These are phyloP conservation scores for Stagonosporopsis rhizophila DNA, from an alignment of 2,329 filamentous ascomycete species.

Conservation along the genomic window DNA sequence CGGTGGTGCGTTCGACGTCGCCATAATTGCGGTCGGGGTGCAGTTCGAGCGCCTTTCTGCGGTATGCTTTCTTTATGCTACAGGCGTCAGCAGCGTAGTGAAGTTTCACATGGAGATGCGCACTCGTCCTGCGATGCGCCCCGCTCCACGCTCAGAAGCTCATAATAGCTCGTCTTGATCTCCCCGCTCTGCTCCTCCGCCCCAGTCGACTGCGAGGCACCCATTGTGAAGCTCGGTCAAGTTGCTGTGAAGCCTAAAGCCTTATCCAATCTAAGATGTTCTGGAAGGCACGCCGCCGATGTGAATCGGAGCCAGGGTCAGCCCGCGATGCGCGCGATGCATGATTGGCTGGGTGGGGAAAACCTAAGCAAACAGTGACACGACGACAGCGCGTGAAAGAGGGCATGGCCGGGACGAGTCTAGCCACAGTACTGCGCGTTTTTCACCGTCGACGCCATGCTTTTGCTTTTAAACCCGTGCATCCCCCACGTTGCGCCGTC, in stretches of 20 bases:
- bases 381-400: conserved; percentile 16
- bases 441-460: conserved; percentile 17
- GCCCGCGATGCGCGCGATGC: conserved; percentile 15
- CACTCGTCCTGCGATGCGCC: conserved; percentile 83
- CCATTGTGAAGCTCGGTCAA: conserved; percentile 46
- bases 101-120: neutral
- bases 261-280: conserved; percentile 1
- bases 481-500: conserved; percentile 9
- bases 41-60: conserved; percentile 86
- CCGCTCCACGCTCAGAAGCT: conserved; percentile 76
- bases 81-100: neutral
- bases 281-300: conserved; percentile 17
- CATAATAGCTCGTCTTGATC: conserved; percentile 76
- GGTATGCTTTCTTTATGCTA: conserved; percentile 95
- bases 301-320: conserved; percentile 9
- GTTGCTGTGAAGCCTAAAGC: conserved; percentile 4
- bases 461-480: conserved; percentile 16
- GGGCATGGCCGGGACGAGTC: conserved; percentile 16
- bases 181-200: conserved; percentile 26
- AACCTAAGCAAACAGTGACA: conserved; percentile 17
- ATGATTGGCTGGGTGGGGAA: conserved; percentile 28
- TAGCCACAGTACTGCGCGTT: conserved; percentile 19
- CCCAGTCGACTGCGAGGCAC: conserved; percentile 55
- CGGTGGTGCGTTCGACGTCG: conserved; percentile 82
- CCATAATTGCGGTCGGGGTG: conserved; percentile 94